phyloP scores from a whole-genome alignment of 371 early-diverging fungal genomes.

The Thermomucor indicae-seudaticae region DNA sequence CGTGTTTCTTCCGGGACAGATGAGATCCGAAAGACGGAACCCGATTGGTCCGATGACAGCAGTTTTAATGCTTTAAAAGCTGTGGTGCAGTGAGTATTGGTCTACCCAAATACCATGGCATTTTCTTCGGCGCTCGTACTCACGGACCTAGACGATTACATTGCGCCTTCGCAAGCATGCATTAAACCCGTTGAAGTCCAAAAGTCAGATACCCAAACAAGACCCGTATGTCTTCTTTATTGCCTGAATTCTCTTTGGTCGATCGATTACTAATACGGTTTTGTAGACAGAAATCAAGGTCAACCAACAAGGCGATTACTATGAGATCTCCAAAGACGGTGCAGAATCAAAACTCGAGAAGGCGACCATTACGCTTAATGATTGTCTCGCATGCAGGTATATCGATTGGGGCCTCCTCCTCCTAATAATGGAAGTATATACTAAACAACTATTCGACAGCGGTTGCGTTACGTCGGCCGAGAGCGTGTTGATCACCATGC shows the following conservation, averaged over 20 bases:
- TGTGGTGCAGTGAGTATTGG: too few species aligned
- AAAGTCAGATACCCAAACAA: constrained; percentile 52
- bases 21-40: too few species aligned
- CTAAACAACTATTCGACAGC: constrained; percentile 43
- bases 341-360: constrained; percentile 76
- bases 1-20: too few species aligned
- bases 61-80: too few species aligned
- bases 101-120: constrained; percentile 44
- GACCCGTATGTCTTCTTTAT: constrained; percentile 29
- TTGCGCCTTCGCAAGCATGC: constrained; percentile 93
- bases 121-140: constrained; percentile 79
- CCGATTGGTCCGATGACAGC: too few species aligned
- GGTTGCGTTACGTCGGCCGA: constrained; percentile 98
- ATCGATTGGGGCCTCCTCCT: neutral
- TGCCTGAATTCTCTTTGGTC: neutral
- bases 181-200: constrained; percentile 87
- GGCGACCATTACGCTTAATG: constrained; percentile 86
- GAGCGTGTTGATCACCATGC: constrained; percentile 85
- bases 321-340: constrained; percentile 87
- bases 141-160: constrained; percentile 94
- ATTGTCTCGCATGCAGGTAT: constrained; percentile 97
- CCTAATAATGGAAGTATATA: too few species aligned
- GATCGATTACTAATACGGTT: constrained; percentile 10
- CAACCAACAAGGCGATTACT: constrained; percentile 64
- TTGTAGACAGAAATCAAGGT: constrained; percentile 61